phyloP scores from a whole-genome alignment of 208 protist species.

The Leishmania gerbilli region DNA sequence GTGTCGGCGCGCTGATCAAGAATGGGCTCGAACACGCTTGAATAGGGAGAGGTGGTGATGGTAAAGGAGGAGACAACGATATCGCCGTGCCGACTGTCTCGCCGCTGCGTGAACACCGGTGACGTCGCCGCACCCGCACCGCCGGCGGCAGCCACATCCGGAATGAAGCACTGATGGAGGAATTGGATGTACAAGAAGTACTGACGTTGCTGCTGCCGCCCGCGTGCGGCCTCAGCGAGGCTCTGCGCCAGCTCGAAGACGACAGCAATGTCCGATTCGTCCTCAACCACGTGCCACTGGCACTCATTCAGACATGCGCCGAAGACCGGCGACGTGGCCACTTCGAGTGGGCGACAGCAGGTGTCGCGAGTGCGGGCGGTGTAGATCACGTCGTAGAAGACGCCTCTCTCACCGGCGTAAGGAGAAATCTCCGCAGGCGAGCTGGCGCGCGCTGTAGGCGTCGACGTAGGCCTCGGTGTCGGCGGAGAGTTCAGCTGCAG shows the following conservation, averaged over 20 bases:
- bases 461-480: neutral
- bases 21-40: conserved; percentile 31
- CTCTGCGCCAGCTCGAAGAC: conserved; percentile 5
- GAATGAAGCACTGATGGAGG: conserved; percentile 30
- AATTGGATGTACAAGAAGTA: conserved; percentile 42
- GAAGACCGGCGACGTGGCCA: conserved; percentile 48
- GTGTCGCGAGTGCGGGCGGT: conserved; percentile 13
- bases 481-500: neutral
- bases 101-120: neutral
- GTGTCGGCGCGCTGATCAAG: conserved; percentile 44
- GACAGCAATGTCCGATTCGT: conserved; percentile 27
- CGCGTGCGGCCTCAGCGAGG: neutral
- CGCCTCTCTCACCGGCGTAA: neutral
- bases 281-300: conserved; percentile 35
- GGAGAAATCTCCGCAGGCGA: neutral
- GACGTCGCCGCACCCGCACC: neutral
- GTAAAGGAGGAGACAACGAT: conserved; percentile 55
- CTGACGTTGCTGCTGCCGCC: neutral
- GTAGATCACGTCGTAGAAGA: conserved; percentile 30
- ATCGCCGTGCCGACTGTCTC: conserved; percentile 10
- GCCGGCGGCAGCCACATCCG: neutral
- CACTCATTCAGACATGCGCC: conserved; percentile 49
- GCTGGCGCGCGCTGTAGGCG: neutral
- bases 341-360: conserved; percentile 22
- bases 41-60: conserved; percentile 22